These are phyloP conservation scores for Annona cherimola DNA, from an alignment of 164 flowering plant species.

Conservation along the genomic window DNA sequence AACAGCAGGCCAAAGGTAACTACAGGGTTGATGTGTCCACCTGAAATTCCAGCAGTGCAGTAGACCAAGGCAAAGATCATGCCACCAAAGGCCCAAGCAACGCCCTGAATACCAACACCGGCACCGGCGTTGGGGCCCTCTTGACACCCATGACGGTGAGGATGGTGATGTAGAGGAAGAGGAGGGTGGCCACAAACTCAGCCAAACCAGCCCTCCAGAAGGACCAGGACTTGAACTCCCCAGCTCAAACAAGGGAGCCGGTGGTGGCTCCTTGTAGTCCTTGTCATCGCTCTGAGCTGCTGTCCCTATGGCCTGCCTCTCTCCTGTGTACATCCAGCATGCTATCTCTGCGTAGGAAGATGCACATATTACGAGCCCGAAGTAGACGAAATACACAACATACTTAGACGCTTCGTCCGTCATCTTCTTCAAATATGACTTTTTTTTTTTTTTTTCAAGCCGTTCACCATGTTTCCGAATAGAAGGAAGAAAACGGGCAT, in stretches of 20 bases:
- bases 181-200: no score
- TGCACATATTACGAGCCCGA: slow-evolving; percentile 79
- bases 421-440: slow-evolving; percentile 62
- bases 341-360: slow-evolving; percentile 92
- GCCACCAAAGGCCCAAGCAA: slow-evolving; percentile 54
- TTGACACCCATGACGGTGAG: slow-evolving; percentile 69
- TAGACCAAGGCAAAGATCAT: no score
- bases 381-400: slow-evolving; percentile 86
- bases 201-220: no score
- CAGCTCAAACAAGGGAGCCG: no score
- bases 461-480: slow-evolving; percentile 93
- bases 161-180: no score
- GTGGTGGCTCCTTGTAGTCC: no score
- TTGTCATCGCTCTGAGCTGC: no score
- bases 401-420: slow-evolving; percentile 87
- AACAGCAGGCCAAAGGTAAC: no score
- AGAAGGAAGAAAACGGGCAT: slow-evolving; percentile 94
- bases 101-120: slow-evolving; percentile 67
- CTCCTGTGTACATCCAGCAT: slow-evolving; percentile 99
- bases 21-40: no score
- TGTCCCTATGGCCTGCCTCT: slow-evolving; percentile 88
- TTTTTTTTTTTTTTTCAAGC: slow-evolving; percentile 91
- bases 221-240: no score
- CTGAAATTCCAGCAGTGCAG: no score
- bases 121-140: slow-evolving; percentile 33